Evolutionary conservation across 768 basidiomycete species (phyloP).

Genomic region (Agrocybe praecox): DNA sequence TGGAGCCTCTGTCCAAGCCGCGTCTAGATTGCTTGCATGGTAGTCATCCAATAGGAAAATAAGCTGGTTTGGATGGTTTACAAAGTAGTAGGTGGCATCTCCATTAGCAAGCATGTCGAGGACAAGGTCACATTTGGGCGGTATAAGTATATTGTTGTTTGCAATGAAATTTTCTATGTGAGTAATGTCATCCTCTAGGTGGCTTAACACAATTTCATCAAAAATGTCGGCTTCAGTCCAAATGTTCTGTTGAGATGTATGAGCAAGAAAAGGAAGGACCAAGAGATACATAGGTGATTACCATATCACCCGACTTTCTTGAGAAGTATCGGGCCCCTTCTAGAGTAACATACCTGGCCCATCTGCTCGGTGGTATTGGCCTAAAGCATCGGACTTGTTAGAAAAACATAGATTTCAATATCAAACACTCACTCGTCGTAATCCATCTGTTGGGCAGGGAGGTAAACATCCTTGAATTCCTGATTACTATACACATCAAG

Average conservation of each 20-base stretch:
- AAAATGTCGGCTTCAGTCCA: slow-evolving; percentile 61
- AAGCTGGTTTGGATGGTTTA: slow-evolving; percentile 41
- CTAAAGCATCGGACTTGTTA: not conserved
- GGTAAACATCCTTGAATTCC: not conserved
- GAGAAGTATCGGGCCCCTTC: slow-evolving; percentile 22
- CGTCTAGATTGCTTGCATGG: slow-evolving; percentile 29
- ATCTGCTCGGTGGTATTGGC: slow-evolving; percentile 7
- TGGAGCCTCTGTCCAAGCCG: slow-evolving; percentile 30
- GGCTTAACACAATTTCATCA: slow-evolving; percentile 30
- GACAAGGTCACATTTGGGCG: slow-evolving; percentile 46
- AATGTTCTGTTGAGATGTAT: slow-evolving; percentile 38
- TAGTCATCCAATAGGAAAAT: slow-evolving; percentile 59
- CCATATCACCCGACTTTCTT: slow-evolving; percentile 5
- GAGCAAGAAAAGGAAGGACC: not conserved
- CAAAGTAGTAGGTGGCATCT: slow-evolving; percentile 28
- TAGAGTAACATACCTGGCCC: slow-evolving; percentile 11
- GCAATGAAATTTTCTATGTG: slow-evolving; percentile 31
- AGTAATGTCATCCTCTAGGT: slow-evolving; percentile 37
- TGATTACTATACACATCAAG: not conserved
- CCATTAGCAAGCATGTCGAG: slow-evolving; percentile 21
- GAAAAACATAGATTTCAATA: not conserved
- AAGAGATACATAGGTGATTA: not conserved
- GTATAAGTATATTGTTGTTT: slow-evolving; percentile 16
- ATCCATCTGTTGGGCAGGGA: slow-evolving; percentile 7
- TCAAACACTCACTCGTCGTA: not conserved